phyloP scores from a whole-genome alignment of 495 filamentous ascomycete genomes.

The Penicillium flavigenum region DNA sequence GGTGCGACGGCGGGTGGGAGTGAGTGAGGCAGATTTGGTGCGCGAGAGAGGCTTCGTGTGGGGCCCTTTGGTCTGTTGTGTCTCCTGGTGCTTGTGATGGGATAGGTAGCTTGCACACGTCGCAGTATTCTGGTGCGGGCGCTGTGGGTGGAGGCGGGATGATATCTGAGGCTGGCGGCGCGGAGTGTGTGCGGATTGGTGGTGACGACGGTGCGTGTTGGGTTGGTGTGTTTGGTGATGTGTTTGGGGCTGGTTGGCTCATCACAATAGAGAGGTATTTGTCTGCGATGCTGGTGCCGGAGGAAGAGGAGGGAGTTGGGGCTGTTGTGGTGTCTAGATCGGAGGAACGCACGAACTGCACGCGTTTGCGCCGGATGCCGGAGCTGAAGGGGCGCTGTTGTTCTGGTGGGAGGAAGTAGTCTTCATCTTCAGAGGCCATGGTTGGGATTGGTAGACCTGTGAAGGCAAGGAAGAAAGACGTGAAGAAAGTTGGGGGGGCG shows the following conservation, averaged over 20 bases:
- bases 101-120: conserved; percentile 60
- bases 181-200: conserved; percentile 18
- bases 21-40: conserved; percentile 81
- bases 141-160: conserved; percentile 10
- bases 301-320: conserved; percentile 20
- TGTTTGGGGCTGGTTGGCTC: conserved; percentile 24
- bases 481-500: neutral
- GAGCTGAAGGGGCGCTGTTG: conserved; percentile 77
- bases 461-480: neutral
- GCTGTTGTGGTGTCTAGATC: conserved; percentile 45
- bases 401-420: conserved; percentile 67
- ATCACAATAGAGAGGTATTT: conserved; percentile 74
- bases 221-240: conserved; percentile 23
- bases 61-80: conserved; percentile 18
- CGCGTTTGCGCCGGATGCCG: conserved; percentile 70
- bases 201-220: neutral
- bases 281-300: conserved; percentile 55
- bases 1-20: conserved; percentile 78
- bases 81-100: neutral
- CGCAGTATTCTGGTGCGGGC: conserved; percentile 37
- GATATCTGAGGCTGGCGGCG: conserved; percentile 20
- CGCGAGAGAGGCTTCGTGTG: conserved; percentile 70
- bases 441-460: neutral
- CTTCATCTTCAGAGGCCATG: conserved; percentile 45
- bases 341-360: conserved; percentile 77